Evolutionary conservation across 2,329 filamentous ascomycete genomes (phyloP).

Genomic region (Fusarium longipes): DNA sequence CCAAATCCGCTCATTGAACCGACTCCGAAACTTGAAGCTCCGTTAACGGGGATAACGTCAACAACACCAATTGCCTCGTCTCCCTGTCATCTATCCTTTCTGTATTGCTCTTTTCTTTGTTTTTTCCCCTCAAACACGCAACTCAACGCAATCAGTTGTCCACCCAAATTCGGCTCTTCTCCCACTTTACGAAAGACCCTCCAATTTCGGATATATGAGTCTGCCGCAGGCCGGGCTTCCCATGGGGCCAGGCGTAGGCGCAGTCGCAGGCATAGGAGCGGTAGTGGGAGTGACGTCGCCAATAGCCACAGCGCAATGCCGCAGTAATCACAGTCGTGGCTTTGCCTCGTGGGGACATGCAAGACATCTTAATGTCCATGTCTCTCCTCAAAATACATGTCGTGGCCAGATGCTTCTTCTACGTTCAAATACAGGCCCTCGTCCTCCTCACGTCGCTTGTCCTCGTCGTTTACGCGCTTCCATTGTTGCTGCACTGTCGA

Average conservation of each 20-base stretch:
- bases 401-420: conserved; percentile 43
- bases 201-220: conserved; percentile 48
- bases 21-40: conserved; percentile 37
- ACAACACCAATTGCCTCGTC: conserved; percentile 10
- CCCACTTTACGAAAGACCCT: conserved; percentile 34
- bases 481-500: conserved; percentile 43
- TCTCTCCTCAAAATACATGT: conserved; percentile 31
- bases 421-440: conserved; percentile 34
- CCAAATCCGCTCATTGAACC: conserved; percentile 36
- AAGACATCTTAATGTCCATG: conserved; percentile 37
- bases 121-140: not conserved
- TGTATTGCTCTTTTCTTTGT: not conserved
- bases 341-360: conserved; percentile 38
- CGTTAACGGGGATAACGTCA: conserved; percentile 43
- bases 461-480: conserved; percentile 39
- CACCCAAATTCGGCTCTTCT: conserved; percentile 13
- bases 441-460: conserved; percentile 37
- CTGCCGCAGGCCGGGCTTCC: conserved; percentile 49
- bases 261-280: conserved; percentile 1
- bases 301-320: conserved; percentile 32
- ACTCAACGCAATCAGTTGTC: conserved; percentile 12
- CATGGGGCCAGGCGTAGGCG: conserved; percentile 41
- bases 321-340: conserved; percentile 27
- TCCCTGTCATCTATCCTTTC: not conserved
- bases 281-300: conserved; percentile 45